These are phyloP conservation scores for Cajanus cajan DNA, from an alignment of 306 rosid species.

Conservation along the genomic window DNA sequence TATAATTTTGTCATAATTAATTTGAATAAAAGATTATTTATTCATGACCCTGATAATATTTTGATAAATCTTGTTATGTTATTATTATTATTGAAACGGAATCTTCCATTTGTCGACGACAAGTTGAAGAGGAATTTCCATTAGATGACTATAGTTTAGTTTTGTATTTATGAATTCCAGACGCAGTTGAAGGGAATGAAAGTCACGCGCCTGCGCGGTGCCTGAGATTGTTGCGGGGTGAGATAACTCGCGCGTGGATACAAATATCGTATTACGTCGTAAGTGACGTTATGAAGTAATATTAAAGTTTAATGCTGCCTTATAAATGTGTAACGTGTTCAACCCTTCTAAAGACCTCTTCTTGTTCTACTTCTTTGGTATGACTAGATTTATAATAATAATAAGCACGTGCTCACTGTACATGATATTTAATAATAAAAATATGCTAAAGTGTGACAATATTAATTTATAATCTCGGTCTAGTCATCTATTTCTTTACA, in stretches of 20 bases:
- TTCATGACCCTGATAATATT: background rate
- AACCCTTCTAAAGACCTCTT: background rate
- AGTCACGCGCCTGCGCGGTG: background rate
- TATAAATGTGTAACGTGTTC: background rate
- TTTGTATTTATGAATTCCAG: background rate
- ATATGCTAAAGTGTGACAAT: no score
- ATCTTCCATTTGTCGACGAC: background rate
- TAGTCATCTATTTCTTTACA: background rate
- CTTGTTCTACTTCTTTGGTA: background rate
- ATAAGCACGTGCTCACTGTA: background rate
- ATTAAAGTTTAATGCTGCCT: background rate
- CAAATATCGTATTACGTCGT: background rate
- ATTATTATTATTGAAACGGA: background rate
- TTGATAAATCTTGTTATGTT: background rate
- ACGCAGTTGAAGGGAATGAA: background rate
- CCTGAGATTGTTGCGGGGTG: background rate
- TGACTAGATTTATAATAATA: background rate
- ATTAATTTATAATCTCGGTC: background rate
- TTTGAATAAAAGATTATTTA: background rate
- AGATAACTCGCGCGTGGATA: slow-evolving; percentile 6
- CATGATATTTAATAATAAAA: background rate
- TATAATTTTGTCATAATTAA: background rate
- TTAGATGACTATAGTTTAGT: no score
- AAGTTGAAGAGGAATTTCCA: no score
- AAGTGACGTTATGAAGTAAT: background rate